phyloP scores from a whole-genome alignment of 352 stramenopile species.

The Lagenidium sp. region DNA sequence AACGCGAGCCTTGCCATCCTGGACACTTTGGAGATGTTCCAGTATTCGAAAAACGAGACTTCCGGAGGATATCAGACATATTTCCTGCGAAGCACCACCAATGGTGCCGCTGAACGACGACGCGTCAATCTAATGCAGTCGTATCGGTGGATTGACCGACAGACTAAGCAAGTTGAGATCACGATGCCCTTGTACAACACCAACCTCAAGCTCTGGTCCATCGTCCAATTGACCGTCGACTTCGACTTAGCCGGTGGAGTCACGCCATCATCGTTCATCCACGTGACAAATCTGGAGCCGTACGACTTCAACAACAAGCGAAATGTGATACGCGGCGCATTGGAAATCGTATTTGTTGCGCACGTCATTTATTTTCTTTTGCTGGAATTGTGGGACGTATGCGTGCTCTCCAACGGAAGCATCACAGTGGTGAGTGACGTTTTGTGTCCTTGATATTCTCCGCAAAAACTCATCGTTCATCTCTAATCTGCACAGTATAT shows the following conservation, averaged over 20 bases:
- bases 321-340: constrained; percentile 30
- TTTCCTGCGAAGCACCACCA: constrained; percentile 36
- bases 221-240: constrained; percentile 40
- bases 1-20: constrained; percentile 15
- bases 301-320: constrained; percentile 45
- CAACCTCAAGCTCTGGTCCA: constrained; percentile 51
- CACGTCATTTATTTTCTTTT: constrained; percentile 57
- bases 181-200: constrained; percentile 53
- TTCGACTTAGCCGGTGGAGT: constrained; percentile 59
- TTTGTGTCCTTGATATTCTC: not conserved
- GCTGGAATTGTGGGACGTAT: constrained; percentile 55
- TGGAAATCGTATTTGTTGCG: constrained; percentile 34
- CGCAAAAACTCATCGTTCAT: not conserved
- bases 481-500: constrained; percentile 27
- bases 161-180: constrained; percentile 48
- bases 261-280: constrained; percentile 24
- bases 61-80: constrained; percentile 46
- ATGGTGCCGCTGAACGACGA: constrained; percentile 16
- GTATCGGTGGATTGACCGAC: constrained; percentile 45
- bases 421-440: constrained; percentile 23
- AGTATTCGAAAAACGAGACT: constrained; percentile 30
- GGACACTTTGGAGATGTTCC: constrained; percentile 44
- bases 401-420: constrained; percentile 44
- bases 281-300: constrained; percentile 54
- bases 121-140: constrained; percentile 26